Evolutionary conservation across 2,329 filamentous ascomycete species (phyloP), one percentile per base, ranked within the genome.

Genomic region (Onygenales sp.): DNA sequence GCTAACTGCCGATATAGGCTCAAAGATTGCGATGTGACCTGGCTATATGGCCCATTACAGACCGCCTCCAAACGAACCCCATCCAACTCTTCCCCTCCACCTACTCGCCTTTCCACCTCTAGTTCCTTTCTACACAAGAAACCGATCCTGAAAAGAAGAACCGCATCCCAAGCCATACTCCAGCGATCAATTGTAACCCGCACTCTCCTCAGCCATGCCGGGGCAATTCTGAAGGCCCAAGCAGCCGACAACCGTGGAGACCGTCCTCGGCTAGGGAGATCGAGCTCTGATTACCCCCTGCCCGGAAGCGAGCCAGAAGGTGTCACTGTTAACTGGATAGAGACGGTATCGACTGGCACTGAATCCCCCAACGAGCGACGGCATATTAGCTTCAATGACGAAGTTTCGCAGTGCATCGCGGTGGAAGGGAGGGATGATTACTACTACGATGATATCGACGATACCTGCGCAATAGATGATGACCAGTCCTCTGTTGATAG

Each of bases 11-110:
- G 7, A 46, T 14, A 13, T 63, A 95, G 90, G 91, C 78, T 96
- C 56, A 98, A 97, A 69, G 93, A 97, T 63, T 93, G 87, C 68
- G 92, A 98, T 69, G 90, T 96, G 35, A 96, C 92, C 45, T 98
- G 92, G 93, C 77, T 98, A 1, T 98, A 97, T 65, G 93, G 93
- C 0, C 93, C 93, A 10, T 72, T 96, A 48, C 92, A 95, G 67
- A 86, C 85, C 1, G 85, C 85, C 21, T 75, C 77, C 3, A 80
- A 77, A 52, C 80, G 77, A 56, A 75, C 62, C 64, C 69, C 70
- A 10, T 68, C 75, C 51, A 69, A 72, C 50, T 66, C 68, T 41
- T 76, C 76, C 10, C 78, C 80, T 45, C 73, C 77, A 21, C 72
- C 72, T 27, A 81, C 78, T 59, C 73, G 73, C 11, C 65, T 85